These are phyloP conservation scores for Marasmius sp. DNA, from an alignment of 1,284 basidiomycete genomes.

Conservation along the genomic window DNA sequence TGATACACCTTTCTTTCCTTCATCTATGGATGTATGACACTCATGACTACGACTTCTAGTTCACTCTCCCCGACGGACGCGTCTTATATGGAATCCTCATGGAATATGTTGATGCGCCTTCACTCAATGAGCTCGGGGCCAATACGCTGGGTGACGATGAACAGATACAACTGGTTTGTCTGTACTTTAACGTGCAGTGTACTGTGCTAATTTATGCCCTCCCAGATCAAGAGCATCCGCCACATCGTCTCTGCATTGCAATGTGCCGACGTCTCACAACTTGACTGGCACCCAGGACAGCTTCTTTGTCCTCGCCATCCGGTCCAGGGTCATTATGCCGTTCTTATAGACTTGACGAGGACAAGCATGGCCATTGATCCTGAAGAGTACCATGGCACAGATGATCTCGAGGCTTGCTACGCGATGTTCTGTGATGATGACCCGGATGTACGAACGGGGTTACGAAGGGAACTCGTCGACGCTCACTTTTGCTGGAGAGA, in stretches of 20 bases:
- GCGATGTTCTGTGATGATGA: conserved; percentile 11
- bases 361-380: conserved; percentile 18
- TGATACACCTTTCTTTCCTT: conserved; percentile 9
- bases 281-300: conserved; percentile 19
- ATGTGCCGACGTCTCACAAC: conserved; percentile 7
- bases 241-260: background rate
- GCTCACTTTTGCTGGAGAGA: conserved; percentile 10
- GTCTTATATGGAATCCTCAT: background rate
- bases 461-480: conserved; percentile 16
- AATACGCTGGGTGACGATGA: background rate
- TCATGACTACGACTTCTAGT: background rate
- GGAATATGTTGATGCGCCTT: background rate
- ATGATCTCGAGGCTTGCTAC: conserved; percentile 18
- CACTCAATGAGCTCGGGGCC: background rate
- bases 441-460: conserved; percentile 9
- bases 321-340: conserved; percentile 15
- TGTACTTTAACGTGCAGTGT: background rate
- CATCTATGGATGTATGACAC: background rate
- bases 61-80: conserved; percentile 1
- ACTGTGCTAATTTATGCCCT: background rate
- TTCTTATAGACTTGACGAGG: conserved; percentile 19
- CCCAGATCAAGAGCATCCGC: conserved; percentile 1
- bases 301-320: conserved; percentile 17
- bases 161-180: background rate
- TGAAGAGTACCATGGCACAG: conserved; percentile 9